Percentiles rank a stretch among this genome's conserved stretches.
phyloP scores from a whole-genome alignment of 257 asterid genomes.

The Primulina eburnea region DNA sequence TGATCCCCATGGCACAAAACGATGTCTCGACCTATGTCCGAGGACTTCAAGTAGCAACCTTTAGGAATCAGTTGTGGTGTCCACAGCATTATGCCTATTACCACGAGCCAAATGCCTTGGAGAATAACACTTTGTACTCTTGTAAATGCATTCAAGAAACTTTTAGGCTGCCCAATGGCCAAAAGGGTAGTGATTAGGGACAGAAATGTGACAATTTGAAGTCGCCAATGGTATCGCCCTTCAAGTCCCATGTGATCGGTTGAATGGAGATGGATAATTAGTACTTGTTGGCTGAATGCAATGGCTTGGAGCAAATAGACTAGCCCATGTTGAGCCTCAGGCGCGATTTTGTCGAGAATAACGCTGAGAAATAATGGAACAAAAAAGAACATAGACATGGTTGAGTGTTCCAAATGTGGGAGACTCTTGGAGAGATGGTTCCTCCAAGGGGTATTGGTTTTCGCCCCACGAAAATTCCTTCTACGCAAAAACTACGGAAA shows the following conservation, averaged over 20 bases:
- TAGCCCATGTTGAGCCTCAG: slow-evolving; percentile 44
- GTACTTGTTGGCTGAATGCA: slow-evolving; percentile 66
- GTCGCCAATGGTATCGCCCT: slow-evolving; percentile 81
- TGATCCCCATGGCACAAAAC: slow-evolving; percentile 51
- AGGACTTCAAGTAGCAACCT: slow-evolving; percentile 46
- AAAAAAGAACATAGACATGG: slow-evolving; percentile 62
- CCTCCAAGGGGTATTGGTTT: slow-evolving; percentile 40
- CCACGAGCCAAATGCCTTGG: slow-evolving; percentile 82
- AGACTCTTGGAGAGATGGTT: slow-evolving; percentile 55
- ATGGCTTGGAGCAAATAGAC: slow-evolving; percentile 52
- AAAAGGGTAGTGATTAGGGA: slow-evolving; percentile 44
- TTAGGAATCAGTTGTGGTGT: slow-evolving; percentile 48
- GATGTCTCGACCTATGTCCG: slow-evolving; percentile 41
- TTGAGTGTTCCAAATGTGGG: slow-evolving; percentile 72
- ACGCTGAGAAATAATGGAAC: slow-evolving; percentile 53
- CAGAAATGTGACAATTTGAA: slow-evolving; percentile 49
- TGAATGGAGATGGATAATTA: slow-evolving; percentile 77
- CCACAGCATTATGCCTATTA: slow-evolving; percentile 75
- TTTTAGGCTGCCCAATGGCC: slow-evolving; percentile 39
- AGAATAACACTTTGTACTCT: slow-evolving; percentile 49
- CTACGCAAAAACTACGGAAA: slow-evolving; percentile 37
- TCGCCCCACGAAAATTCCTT: slow-evolving; percentile 52
- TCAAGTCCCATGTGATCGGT: slow-evolving; percentile 79
- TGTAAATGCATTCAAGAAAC: slow-evolving; percentile 60
- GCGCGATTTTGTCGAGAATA: slow-evolving; percentile 40